phyloP scores from a whole-genome alignment of 176 grass and related monocot species.

The Poa annua region DNA sequence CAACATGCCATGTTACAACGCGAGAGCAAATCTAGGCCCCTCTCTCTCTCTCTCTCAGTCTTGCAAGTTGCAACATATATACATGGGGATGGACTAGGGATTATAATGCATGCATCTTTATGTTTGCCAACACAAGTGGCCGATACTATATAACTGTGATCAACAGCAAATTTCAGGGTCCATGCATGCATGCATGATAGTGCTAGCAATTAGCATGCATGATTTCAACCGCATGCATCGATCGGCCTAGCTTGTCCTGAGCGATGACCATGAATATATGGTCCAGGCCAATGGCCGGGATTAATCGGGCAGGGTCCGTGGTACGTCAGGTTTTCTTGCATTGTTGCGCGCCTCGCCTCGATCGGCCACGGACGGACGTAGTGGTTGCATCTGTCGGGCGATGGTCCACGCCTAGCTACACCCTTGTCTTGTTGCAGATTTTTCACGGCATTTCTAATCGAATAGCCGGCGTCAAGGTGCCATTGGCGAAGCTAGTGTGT shows the following conservation, averaged over 20 bases:
- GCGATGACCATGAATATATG: slow-evolving; percentile 30
- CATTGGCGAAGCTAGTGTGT: slow-evolving; percentile 24
- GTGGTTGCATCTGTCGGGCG: slow-evolving; percentile 36
- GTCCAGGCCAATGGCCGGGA: slow-evolving; percentile 30
- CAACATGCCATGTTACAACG: slow-evolving; percentile 62
- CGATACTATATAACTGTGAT: neutral
- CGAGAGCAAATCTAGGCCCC: slow-evolving; percentile 45
- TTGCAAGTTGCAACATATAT: slow-evolving; percentile 38
- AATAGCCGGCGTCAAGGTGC: slow-evolving; percentile 26
- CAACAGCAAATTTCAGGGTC: slow-evolving; percentile 28
- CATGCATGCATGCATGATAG: slow-evolving; percentile 31
- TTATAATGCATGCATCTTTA: neutral
- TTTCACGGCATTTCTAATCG: slow-evolving; percentile 7
- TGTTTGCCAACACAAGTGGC: slow-evolving; percentile 34
- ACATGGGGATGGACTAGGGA: neutral
- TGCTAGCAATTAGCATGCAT: too few species aligned
- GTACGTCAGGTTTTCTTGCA: slow-evolving; percentile 32
- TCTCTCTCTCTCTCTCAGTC: neutral
- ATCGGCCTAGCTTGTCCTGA: neutral
- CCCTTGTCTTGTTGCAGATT: slow-evolving; percentile 3
- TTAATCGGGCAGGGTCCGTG: neutral
- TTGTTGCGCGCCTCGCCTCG: slow-evolving; percentile 36
- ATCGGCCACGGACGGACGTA: neutral
- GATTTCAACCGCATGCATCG: neutral
- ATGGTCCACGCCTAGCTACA: slow-evolving; percentile 19